These are phyloP conservation scores for Tolypocladium cylindrosporum DNA, from an alignment of 2,329 filamentous ascomycete species.

Conservation along the genomic window DNA sequence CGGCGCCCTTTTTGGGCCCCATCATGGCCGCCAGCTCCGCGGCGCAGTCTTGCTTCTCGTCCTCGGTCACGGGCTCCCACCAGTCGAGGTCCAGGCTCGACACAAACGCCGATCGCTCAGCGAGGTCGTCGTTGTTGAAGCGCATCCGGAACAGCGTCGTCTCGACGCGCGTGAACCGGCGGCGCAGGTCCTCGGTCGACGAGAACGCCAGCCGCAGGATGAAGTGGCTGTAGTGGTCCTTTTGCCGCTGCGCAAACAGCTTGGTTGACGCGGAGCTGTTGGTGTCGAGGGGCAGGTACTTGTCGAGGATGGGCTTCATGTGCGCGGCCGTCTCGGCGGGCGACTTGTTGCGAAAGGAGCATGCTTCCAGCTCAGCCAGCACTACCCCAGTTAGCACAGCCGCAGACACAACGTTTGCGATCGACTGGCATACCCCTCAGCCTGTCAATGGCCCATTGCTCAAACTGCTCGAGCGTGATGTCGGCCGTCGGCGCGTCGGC, in stretches of 20 bases:
- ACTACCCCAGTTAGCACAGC: conserved; percentile 36
- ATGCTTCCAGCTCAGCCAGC: conserved; percentile 82
- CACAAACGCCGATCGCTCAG: conserved; percentile 69
- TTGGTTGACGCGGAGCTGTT: conserved; percentile 54
- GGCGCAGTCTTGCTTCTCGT: conserved; percentile 60
- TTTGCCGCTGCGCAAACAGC: conserved; percentile 67
- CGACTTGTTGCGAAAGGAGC: conserved; percentile 85
- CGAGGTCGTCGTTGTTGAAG: conserved; percentile 64
- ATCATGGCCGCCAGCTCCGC: conserved; percentile 48
- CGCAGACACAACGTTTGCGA: not conserved
- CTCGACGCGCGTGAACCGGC: conserved; percentile 79
- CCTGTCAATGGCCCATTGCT: conserved; percentile 95
- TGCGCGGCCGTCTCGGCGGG: conserved; percentile 72
- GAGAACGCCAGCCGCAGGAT: conserved; percentile 91
- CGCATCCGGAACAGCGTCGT: conserved; percentile 80
- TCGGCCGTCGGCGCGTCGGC: conserved; percentile 78
- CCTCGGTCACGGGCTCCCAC: conserved; percentile 77
- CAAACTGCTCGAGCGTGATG: conserved; percentile 93
- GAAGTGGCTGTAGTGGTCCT: conserved; percentile 97
- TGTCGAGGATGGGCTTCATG: conserved; percentile 79
- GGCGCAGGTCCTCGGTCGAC: conserved; percentile 78
- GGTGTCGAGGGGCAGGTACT: conserved; percentile 71
- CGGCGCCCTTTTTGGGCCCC: conserved; percentile 22
- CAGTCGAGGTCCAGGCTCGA: conserved; percentile 70
- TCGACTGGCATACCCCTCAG: conserved; percentile 52